Base-by-base conservation (phyloP, 2,329 filamentous ascomycete species). In the Cercospora sesami region DNA sequence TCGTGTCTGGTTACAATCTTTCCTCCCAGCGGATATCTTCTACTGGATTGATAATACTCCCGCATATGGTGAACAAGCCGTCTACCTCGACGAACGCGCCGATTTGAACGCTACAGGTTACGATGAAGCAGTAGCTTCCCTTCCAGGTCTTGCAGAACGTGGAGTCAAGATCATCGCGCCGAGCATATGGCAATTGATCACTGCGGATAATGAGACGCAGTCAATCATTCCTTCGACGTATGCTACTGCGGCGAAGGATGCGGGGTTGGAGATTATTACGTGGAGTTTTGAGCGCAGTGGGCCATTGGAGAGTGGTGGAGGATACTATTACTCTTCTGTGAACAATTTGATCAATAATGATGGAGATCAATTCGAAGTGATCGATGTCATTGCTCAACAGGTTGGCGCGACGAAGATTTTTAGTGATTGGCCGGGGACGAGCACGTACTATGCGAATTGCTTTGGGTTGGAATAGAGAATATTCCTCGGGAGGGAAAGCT, bases 381-480 rank as follows among this genome's bases (percentile, higher is more conserved):
- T 92, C 42, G 85, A 92, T 72, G 87, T 90, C 1, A 79, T 92
- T 68, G 85, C 82, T 2, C 81, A 84, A 71, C 79, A 91, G 73
- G 85, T 91, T 9, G 85, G 86, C 0, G 86, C 90, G 14, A 78
- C 80, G 31, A 88, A 83, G 4, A 83, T 92, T 69, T 92, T 92
- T 73, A 85, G 86, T 4, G 90, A 92, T 76, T 92, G 90, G 90
- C 85, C 86, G 16, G 86, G 87, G 10, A 90, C 89, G 0, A 85
- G 87, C 7, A 90, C 88, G 0, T 91, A 89, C 72, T 92, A 90
- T 78, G 90, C 89, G 71, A 92, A 90, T 74, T 92, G 90, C 79
- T 87, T 91, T 71, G 85, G 80, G 0, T 61, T 72, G 69, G 31
- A 67, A 48, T 71, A 53, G 62, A 7, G 1, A n/a, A 48, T 1